Evolutionary conservation across 2,329 filamentous ascomycete genomes (phyloP).

Genomic region (Teratosphaeria destructans): DNA sequence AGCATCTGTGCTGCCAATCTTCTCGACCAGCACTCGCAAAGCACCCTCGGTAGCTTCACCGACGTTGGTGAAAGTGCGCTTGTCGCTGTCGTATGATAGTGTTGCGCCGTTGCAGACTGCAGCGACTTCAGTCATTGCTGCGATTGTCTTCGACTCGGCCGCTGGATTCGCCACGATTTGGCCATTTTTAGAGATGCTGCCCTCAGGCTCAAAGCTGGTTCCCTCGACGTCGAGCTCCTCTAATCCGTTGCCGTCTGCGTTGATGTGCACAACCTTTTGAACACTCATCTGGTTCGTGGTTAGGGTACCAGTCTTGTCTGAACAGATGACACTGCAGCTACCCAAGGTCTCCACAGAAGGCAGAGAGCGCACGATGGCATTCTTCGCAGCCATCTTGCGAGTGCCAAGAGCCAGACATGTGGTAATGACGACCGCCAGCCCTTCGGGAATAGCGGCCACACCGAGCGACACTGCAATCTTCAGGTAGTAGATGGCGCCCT

Average conservation of each 20-base stretch:
- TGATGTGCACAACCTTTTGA: constrained; percentile 79
- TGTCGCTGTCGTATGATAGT: constrained; percentile 70
- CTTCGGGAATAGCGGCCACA: constrained; percentile 94
- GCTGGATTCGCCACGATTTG: constrained; percentile 59
- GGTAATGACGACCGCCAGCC: constrained; percentile 96
- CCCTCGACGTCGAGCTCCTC: constrained; percentile 86
- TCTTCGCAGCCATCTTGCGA: constrained; percentile 97
- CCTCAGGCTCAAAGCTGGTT: constrained; percentile 81
- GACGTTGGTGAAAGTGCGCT: constrained; percentile 65
- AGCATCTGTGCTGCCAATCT: constrained; percentile 73
- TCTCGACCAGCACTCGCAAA: constrained; percentile 81
- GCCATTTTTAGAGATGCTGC: constrained; percentile 57
- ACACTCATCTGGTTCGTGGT: constrained; percentile 99
- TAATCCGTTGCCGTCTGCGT: constrained; percentile 59
- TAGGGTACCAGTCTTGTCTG: constrained; percentile 95
- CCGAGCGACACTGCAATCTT: constrained; percentile 98
- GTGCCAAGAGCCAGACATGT: constrained; percentile 93
- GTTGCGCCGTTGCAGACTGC: constrained; percentile 82
- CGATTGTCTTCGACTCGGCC: constrained; percentile 62
- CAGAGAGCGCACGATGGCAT: constrained; percentile 89
- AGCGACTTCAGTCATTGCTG: constrained; percentile 61
- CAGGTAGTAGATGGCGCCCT: constrained; percentile 97
- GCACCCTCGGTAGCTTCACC: constrained; percentile 95
- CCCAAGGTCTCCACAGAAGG: constrained; percentile 95
- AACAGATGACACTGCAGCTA: constrained; percentile 99